phyloP scores from a whole-genome alignment of 2,329 filamentous ascomycete species.

The Fusarium temperatum region DNA sequence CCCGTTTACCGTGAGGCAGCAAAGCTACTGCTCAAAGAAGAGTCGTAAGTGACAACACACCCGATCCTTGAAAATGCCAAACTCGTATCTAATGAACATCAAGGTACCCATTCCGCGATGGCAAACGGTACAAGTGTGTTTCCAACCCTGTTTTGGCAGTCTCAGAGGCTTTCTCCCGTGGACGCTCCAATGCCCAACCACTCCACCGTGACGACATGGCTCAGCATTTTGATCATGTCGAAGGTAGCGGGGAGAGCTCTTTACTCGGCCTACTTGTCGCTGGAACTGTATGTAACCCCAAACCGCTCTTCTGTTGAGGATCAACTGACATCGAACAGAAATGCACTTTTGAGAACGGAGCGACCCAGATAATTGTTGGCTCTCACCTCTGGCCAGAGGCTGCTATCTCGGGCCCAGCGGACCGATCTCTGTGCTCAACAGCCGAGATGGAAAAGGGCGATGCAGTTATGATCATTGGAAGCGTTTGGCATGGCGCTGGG shows the following conservation, averaged over 20 bases:
- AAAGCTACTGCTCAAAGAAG: neutral
- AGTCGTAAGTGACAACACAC: neutral
- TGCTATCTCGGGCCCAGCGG: neutral
- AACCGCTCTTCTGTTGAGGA: accelerated
- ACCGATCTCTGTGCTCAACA: neutral
- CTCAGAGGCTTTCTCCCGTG: neutral
- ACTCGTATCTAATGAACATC: neutral
- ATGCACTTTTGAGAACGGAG: neutral
- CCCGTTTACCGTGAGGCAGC: neutral
- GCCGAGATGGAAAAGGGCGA: neutral
- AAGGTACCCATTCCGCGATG: neutral
- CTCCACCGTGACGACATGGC: neutral
- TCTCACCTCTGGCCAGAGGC: neutral
- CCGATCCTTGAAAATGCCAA: accelerated
- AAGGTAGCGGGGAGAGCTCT: neutral
- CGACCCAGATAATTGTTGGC: neutral
- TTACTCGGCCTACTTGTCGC: neutral
- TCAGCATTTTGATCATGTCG: neutral
- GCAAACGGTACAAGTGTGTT: neutral
- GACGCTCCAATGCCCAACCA: neutral
- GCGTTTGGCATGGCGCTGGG: neutral
- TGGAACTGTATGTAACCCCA: accelerated
- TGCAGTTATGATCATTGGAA: neutral
- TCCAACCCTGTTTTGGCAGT: neutral
- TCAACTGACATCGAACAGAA: neutral